Percentiles rank a stretch among this genome's conserved stretches.
phyloP scores from a whole-genome alignment of 495 filamentous ascomycete species.

The Parathielavia hyrcaniae region DNA sequence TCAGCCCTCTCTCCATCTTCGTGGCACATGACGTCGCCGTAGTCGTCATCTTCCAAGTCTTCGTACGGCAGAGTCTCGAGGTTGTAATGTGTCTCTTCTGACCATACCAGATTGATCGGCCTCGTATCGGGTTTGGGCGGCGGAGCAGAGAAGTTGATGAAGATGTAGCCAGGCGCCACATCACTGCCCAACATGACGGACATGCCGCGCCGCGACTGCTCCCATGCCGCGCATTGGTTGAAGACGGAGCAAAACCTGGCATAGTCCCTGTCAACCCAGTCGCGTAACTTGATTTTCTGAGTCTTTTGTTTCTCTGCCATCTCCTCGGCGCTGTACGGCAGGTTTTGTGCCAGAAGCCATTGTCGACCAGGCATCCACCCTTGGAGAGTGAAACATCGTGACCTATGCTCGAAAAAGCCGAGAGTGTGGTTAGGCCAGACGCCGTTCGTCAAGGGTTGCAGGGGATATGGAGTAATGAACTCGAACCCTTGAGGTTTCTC shows the following conservation, averaged over 20 bases:
- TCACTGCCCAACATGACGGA: slow-evolving; percentile 24
- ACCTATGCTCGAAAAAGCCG: slow-evolving; percentile 29
- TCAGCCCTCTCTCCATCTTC: slow-evolving; percentile 6
- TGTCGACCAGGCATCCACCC: slow-evolving; percentile 31
- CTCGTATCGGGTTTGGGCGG: slow-evolving; percentile 18
- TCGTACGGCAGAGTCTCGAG: slow-evolving; percentile 44
- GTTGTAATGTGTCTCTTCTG: slow-evolving; percentile 31
- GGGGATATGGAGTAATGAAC: slow-evolving; percentile 16
- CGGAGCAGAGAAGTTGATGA: slow-evolving; percentile 34
- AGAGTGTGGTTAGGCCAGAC: slow-evolving; percentile 22
- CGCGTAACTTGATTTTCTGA: slow-evolving; percentile 11
- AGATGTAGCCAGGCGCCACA: slow-evolving; percentile 30
- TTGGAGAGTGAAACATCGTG: slow-evolving; percentile 28
- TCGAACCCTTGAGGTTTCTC: slow-evolving; percentile 4
- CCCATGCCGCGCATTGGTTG: slow-evolving; percentile 37
- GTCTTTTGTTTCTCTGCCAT: slow-evolving; percentile 28
- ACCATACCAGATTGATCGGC: slow-evolving; percentile 31
- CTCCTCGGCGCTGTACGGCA: slow-evolving; percentile 33
- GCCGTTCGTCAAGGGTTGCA: slow-evolving; percentile 17
- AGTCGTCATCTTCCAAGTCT: slow-evolving; percentile 27
- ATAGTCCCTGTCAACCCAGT: slow-evolving; percentile 36
- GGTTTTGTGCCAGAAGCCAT: slow-evolving; percentile 30
- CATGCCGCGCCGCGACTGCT: slow-evolving; percentile 32
- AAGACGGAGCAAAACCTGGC: slow-evolving; percentile 34
- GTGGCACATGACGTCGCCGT: slow-evolving; percentile 16